These are phyloP conservation scores for Wickerhamiella galacta DNA, from an alignment of 805 yeast species.

Conservation along the genomic window DNA sequence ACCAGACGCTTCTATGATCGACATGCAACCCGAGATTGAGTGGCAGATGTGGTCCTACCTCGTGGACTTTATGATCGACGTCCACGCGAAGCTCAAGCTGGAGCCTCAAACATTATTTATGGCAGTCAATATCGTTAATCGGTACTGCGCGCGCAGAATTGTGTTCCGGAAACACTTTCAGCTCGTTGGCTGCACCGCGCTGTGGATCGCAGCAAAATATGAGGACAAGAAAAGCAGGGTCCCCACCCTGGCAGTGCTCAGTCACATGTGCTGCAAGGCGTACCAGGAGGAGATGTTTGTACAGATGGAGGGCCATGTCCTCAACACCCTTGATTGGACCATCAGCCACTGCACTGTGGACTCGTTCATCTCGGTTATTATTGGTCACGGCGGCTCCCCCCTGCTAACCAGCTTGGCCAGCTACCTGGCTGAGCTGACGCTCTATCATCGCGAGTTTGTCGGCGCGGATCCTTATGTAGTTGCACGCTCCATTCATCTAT, in stretches of 20 bases:
- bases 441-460: conserved; percentile 22
- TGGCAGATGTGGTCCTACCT: conserved; percentile 52
- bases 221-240: conserved; percentile 58
- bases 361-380: conserved; percentile 23
- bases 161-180: conserved; percentile 75
- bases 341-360: conserved; percentile 42
- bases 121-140: conserved; percentile 61
- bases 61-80: conserved; percentile 58
- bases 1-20: conserved; percentile 48
- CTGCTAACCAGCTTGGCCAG: conserved; percentile 17
- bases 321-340: conserved; percentile 52
- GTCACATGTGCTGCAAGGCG: conserved; percentile 46
- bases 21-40: conserved; percentile 72
- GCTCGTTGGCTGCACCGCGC: conserved; percentile 75
- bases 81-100: conserved; percentile 40
- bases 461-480: conserved; percentile 18
- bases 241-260: conserved; percentile 53
- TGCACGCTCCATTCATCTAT: conserved; percentile 20
- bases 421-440: conserved; percentile 23
- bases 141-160: conserved; percentile 75
- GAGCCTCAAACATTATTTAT: conserved; percentile 53
- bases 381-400: conserved; percentile 16
- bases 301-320: conserved; percentile 61
- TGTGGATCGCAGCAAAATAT: conserved; percentile 77
- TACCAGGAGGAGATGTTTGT: conserved; percentile 43